Evolutionary conservation across 441 rosid species (phyloP), one percentile per base, ranked within the genome.

Genomic region (Bruguiera hainesii): DNA sequence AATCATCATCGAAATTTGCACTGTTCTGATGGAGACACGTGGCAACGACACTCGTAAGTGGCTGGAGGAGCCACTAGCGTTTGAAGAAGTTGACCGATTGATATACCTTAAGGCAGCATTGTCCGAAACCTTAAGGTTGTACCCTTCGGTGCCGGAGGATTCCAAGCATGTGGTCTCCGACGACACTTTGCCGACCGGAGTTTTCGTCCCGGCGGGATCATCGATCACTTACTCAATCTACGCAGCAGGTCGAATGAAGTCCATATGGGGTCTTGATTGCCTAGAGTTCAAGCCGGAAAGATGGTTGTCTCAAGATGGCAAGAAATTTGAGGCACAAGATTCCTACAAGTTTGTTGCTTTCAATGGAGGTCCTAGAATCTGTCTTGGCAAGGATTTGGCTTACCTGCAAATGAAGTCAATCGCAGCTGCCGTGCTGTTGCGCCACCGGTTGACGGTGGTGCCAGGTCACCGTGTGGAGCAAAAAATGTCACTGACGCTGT

Each of bases 341-440:
- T 75, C 85, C 49, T 92, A 78, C 50, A 82, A 57, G 69, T 92
- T 87, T 8, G 79, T 87, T 5, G 83, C 96, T 7, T 92, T 89
- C 46, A 92, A 89, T 18, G 96, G 89, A 0, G 98, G 98, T 55
- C 98, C 98, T 10, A 77, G 95, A 68, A 78, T 87, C 9, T 92
- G 95, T 61, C 71, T 92, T 7, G 96, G 96, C n/a, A 92, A 88
- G 64, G 96, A 92, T 64, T 70, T 92, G 31, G 95, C 96, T 0
- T 92, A 92, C 48, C 26, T 92, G 65, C 98, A 92, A 56, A 92
- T 89, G 96, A 88, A 89, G 72, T 87, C 93, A n/a, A 81, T 92
- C 6, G 86, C 85, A 0, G 88, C 96, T 0, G 93, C 87, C 0
- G 77, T 88, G 9, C 63, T 92, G 75, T 76, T 92, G 10, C 79